Conservation (phyloP, 2,329 filamentous ascomycete genomes). For the Claviceps maximensis region DNA sequence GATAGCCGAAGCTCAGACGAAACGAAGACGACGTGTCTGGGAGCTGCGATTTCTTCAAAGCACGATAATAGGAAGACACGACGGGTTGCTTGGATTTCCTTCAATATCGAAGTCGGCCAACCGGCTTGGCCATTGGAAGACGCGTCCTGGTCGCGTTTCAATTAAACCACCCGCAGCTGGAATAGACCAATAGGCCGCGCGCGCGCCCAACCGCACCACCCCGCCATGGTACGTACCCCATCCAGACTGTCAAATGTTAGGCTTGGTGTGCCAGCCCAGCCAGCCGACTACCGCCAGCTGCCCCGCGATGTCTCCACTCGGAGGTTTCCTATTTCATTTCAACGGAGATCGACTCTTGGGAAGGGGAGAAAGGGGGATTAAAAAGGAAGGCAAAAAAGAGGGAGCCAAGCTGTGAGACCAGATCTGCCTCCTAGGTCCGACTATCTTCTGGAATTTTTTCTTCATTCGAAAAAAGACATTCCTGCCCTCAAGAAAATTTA, state of each 20-base stretch:
- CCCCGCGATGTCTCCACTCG: constrained; percentile 2
- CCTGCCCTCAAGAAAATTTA: background rate
- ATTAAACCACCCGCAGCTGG: constrained; percentile 2
- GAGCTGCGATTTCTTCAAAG: background rate
- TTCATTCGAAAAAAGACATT: too few species aligned
- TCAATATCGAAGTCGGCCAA: background rate
- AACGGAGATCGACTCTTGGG: background rate
- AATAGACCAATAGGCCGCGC: too few species aligned
- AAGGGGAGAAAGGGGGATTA: too few species aligned
- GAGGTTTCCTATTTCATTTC: background rate
- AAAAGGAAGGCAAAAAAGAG: background rate
- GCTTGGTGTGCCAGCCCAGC: background rate
- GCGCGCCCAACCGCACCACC: background rate
- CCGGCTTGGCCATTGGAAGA: constrained; percentile 11
- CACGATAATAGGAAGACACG: background rate
- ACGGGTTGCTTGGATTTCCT: background rate
- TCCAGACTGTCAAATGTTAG: too few species aligned
- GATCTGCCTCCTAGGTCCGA: background rate
- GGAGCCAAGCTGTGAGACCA: background rate
- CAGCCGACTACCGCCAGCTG: background rate
- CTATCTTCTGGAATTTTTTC: too few species aligned
- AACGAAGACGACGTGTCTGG: background rate
- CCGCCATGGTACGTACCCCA: background rate
- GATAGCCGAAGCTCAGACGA: background rate
- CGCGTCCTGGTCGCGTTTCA: constrained; percentile 27